phyloP scores from a whole-genome alignment of 2,329 filamentous ascomycete genomes.

The Clarireedia paspali region DNA sequence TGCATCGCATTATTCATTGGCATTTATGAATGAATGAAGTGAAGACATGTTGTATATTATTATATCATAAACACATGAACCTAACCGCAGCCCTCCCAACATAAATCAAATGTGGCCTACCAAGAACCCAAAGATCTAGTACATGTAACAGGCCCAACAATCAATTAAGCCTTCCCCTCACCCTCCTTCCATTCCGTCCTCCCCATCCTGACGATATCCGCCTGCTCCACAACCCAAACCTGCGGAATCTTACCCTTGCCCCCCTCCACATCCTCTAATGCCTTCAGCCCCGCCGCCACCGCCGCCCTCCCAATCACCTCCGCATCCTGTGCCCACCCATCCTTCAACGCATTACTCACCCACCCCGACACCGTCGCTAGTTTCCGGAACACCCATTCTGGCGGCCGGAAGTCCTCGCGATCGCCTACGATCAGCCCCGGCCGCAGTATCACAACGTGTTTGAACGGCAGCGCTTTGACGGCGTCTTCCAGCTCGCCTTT shows the following conservation, averaged over 20 bases:
- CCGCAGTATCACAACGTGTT: slow-evolving; percentile 67
- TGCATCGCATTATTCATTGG: no score
- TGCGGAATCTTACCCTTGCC: slow-evolving; percentile 35
- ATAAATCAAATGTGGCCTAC: no score
- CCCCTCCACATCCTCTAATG: slow-evolving; percentile 38
- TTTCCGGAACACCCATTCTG: slow-evolving; percentile 49
- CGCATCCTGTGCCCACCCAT: slow-evolving; percentile 59
- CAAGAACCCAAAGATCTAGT: no score
- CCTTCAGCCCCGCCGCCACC: slow-evolving; percentile 39
- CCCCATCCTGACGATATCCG: slow-evolving; percentile 44
- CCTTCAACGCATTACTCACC: slow-evolving; percentile 47
- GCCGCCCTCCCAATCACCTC: slow-evolving; percentile 50
- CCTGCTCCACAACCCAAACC: slow-evolving; percentile 40
- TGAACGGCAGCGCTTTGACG: slow-evolving; percentile 64
- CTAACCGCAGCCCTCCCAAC: no score
- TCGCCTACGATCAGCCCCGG: slow-evolving; percentile 72
- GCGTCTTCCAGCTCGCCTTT: slow-evolving; percentile 82
- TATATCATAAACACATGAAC: no score
- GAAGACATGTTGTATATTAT: no score
- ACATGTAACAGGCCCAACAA: neutral
- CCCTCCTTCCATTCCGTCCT: slow-evolving; percentile 32
- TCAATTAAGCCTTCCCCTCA: neutral
- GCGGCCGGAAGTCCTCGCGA: slow-evolving; percentile 51
- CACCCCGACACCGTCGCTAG: slow-evolving; percentile 49
- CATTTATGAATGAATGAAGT: no score